Evolutionary conservation across 768 basidiomycete species (phyloP).

Genomic region (Termitomyces sp.): DNA sequence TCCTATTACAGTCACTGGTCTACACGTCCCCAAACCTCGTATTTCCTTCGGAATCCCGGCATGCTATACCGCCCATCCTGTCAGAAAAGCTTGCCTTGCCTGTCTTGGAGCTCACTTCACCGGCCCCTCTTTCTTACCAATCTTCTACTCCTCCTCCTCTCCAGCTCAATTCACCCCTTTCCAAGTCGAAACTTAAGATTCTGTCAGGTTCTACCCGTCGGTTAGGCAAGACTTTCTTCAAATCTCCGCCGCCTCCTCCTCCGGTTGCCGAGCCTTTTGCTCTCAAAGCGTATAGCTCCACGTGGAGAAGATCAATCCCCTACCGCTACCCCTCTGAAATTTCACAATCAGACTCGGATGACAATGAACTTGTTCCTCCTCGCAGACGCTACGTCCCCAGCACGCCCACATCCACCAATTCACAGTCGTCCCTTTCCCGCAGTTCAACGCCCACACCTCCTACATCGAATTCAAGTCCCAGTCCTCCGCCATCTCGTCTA

Average conservation of each 20-base stretch:
- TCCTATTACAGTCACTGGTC: slow-evolving; percentile 67
- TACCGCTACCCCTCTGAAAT: slow-evolving; percentile 6
- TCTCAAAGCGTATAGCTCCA: slow-evolving; percentile 38
- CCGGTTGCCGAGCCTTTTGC: slow-evolving; percentile 41
- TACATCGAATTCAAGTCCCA: slow-evolving; percentile 5
- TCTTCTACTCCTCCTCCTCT: slow-evolving; percentile 11
- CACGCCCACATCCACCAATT: slow-evolving; percentile 37
- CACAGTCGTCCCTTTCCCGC: slow-evolving; percentile 13
- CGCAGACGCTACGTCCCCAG: slow-evolving; percentile 22
- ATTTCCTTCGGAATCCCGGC: slow-evolving; percentile 33
- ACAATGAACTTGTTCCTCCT: slow-evolving; percentile 12
- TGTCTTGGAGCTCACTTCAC: slow-evolving; percentile 63
- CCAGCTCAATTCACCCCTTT: slow-evolving; percentile 3
- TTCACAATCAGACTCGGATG: slow-evolving; percentile 5
- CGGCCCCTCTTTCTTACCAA: slow-evolving; percentile 61
- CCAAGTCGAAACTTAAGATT: slow-evolving; percentile 1
- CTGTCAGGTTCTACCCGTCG: slow-evolving; percentile 16
- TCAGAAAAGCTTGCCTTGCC: slow-evolving; percentile 34
- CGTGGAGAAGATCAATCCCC: slow-evolving; percentile 40
- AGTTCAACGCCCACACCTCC: slow-evolving; percentile 13
- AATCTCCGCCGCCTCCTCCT: slow-evolving; percentile 32
- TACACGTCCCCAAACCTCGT: slow-evolving; percentile 49
- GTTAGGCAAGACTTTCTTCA: slow-evolving; percentile 33
- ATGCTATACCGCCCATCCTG: background rate
- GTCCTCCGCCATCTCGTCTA: slow-evolving; percentile 5